These are phyloP conservation scores for Phallus indusiatus DNA, from an alignment of 768 basidiomycete species.

Conservation along the genomic window DNA sequence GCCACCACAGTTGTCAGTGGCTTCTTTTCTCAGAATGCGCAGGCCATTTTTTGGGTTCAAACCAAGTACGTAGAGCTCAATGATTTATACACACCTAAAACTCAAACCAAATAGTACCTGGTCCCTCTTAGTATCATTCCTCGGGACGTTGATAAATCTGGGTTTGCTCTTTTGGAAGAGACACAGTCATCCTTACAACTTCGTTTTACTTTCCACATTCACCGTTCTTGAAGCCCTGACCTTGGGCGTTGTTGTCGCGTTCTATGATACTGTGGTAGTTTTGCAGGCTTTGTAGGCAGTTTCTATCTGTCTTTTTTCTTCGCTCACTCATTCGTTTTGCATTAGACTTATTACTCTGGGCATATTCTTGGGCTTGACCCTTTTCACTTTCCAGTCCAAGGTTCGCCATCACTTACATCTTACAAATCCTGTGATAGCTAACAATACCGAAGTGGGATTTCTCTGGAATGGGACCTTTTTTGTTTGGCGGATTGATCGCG, in stretches of 20 bases:
- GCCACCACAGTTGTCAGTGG: slow-evolving; percentile 76
- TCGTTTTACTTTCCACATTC: slow-evolving; percentile 76
- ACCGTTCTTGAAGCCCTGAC: slow-evolving; percentile 88
- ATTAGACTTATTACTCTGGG: slow-evolving; percentile 76
- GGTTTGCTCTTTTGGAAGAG: slow-evolving; percentile 86
- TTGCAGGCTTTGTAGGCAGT: slow-evolving; percentile 72
- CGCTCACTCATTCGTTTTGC: slow-evolving; percentile 9
- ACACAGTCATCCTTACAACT: slow-evolving; percentile 81
- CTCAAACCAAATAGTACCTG: slow-evolving; percentile 41
- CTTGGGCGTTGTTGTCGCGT: slow-evolving; percentile 76
- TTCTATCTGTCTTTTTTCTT: slow-evolving; percentile 1
- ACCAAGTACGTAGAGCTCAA: slow-evolving; percentile 4
- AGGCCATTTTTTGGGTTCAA: slow-evolving; percentile 56
- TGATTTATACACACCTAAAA: background rate
- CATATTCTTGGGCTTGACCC: slow-evolving; percentile 85
- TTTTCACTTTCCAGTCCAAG: slow-evolving; percentile 94
- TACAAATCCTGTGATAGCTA: background rate
- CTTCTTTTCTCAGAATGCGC: slow-evolving; percentile 50
- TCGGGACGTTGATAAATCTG: slow-evolving; percentile 73
- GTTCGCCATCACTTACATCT: slow-evolving; percentile 27
- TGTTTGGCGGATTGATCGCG: slow-evolving; percentile 78
- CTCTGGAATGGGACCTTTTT: slow-evolving; percentile 82
- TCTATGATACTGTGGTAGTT: slow-evolving; percentile 62
- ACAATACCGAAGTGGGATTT: slow-evolving; percentile 69
- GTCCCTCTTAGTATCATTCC: slow-evolving; percentile 70